Base-by-base conservation (phyloP, 1,284 basidiomycete species). In the Binderoboletus segoi region DNA sequence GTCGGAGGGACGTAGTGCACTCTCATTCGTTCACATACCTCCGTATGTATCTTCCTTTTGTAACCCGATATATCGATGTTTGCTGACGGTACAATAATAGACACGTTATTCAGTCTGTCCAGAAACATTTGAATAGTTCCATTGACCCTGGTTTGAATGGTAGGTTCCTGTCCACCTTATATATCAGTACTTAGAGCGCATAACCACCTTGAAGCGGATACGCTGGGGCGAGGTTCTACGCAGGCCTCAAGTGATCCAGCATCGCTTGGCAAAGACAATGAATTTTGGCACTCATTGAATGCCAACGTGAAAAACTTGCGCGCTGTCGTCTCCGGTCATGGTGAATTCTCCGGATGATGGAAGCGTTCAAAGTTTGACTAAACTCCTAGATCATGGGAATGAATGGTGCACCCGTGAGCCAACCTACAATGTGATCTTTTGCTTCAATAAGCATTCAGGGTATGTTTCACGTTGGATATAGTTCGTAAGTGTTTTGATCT, bases 401-500 rank as follows among this genome's bases (percentile, higher is more conserved):
- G 86, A 89, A 68, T 89, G 87, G 86, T 89, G 87, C 60, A 78
- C 80, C 20, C 80, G 84, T 30, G 86, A 88, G 62, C 79, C 79
- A 1, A 77, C 74, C 1, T 82, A 84, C 61, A 69, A 81, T 38
- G 79, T 86, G 13, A 81, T 87, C 1, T 88, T 88, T 70, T 89
- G 87, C 66, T 89, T 89, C 61, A 76, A 80, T 63, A 89, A 89
- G 66, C 87, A 89, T 66, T 84, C 85, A 3, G 86, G 86, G 84
- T 87, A 60, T 11, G 80, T 74, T 10, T 42, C 23, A 30, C 20
- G 47, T 30, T 2, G 16, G 10, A 35, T 35, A 3, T 23, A n/a
- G 20, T 54, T 21, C 10, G 23, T 28, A 45, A 30, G 46, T 10
- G 2, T 50, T 45, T 38, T 16, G 45, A 26, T 40, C 24, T 41